Conservation (phyloP, 2,329 filamentous ascomycete species). For the Pseudogymnoascus sp. region DNA sequence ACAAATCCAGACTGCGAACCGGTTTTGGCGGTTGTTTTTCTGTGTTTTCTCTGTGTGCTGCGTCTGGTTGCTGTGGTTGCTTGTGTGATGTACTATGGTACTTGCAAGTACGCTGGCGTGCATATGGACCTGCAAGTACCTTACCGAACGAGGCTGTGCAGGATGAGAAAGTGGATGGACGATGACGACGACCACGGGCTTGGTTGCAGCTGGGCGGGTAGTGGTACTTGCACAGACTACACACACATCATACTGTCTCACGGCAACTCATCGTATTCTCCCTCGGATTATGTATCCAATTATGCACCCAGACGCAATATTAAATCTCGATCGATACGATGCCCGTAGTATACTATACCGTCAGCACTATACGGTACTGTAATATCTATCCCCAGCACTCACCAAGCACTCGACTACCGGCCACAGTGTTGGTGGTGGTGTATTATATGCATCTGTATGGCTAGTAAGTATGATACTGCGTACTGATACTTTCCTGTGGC, state of each 20-base stretch:
- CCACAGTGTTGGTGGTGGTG: no score
- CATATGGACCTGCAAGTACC: background rate
- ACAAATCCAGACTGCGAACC: background rate
- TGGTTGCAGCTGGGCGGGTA: slow-evolving; percentile 1
- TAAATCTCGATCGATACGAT: background rate
- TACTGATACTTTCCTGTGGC: background rate
- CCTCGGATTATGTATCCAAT: no score
- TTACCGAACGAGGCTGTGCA: slow-evolving; percentile 3
- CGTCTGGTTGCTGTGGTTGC: background rate
- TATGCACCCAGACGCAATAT: no score
- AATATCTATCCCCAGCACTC: no score
- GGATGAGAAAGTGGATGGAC: background rate
- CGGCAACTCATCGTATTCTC: no score
- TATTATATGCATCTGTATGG: background rate
- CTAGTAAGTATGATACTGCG: background rate
- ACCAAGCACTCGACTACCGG: no score
- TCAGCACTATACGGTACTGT: no score
- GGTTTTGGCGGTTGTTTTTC: background rate
- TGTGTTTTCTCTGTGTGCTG: background rate
- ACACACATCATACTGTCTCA: slow-evolving; percentile 3
- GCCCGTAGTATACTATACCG: background rate
- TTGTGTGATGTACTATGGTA: slow-evolving; percentile 2
- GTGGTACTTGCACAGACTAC: background rate
- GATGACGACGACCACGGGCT: background rate
- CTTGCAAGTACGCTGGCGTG: no score